Evolutionary conservation across 176 grass and related monocot species (phyloP).

Genomic region (Avena insularis): DNA sequence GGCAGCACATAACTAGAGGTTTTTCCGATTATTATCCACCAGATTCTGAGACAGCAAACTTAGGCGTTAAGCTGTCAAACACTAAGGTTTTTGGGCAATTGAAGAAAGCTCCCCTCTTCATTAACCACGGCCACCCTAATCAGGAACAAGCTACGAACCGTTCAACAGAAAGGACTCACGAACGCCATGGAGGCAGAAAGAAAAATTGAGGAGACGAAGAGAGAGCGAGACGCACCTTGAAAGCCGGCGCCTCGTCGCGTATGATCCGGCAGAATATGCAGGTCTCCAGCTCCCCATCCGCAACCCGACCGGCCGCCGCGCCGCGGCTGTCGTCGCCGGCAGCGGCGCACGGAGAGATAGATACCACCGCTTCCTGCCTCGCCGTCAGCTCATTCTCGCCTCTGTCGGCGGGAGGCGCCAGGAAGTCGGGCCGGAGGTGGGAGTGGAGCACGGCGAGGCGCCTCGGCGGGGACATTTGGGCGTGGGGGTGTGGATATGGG

Average conservation of each 20-base stretch:
- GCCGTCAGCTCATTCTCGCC: not conserved
- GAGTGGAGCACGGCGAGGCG: constrained; percentile 51
- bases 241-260: constrained; percentile 40
- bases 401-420: not conserved
- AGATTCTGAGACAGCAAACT: not conserved
- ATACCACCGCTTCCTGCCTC: not conserved
- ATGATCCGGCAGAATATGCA: constrained; percentile 56
- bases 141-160: not conserved
- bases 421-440: constrained; percentile 32
- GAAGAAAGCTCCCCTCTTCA: not conserved
- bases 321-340: not conserved
- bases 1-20: not conserved
- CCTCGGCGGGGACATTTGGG: constrained; percentile 43
- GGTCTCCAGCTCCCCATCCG: not conserved
- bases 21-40: not conserved
- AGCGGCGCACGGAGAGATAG: constrained; percentile 18
- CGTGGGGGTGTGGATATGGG: not conserved
- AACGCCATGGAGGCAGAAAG: not conserved
- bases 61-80: not conserved
- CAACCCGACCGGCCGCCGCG: not conserved
- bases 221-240: constrained; percentile 21
- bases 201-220: not conserved
- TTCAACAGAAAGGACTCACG: not conserved
- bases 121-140: not conserved
- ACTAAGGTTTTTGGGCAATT: not conserved